Percentiles rank a stretch among this genome's conserved stretches.
phyloP scores from a whole-genome alignment of 2,329 filamentous ascomycete genomes.

The Magnaporthiopsis incrustans region DNA sequence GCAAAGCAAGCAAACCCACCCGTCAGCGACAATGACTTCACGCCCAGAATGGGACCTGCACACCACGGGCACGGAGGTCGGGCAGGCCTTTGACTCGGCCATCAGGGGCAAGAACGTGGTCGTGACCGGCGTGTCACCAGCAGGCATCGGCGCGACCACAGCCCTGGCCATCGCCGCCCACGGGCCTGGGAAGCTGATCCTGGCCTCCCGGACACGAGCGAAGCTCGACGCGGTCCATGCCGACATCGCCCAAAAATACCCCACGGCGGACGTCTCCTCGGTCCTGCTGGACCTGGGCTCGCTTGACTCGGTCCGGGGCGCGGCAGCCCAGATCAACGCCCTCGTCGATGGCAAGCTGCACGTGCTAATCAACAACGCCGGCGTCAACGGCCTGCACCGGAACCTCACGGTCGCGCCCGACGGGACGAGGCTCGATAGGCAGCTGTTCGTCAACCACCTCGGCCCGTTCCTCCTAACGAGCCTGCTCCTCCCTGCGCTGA shows the following conservation, averaged over 20 bases:
- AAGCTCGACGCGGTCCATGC: conserved; percentile 33
- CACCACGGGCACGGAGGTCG: conserved; percentile 15
- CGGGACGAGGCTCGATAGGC: conserved; percentile 19
- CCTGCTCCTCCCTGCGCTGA: conserved; percentile 33
- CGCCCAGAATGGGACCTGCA: conserved; percentile 11
- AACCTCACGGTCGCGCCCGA: conserved; percentile 21
- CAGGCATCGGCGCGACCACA: conserved; percentile 32
- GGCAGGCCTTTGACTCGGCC: conserved; percentile 9
- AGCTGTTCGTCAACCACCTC: conserved; percentile 31
- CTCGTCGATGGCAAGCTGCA: conserved; percentile 23
- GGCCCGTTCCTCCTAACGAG: conserved; percentile 39
- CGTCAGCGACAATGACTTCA: conserved; percentile 10
- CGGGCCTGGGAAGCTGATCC: conserved; percentile 30
- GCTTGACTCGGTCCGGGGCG: conserved; percentile 23
- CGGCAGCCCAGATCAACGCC: conserved; percentile 22
- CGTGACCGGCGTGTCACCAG: conserved; percentile 32
- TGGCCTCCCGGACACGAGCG: conserved; percentile 34
- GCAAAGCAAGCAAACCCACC: neutral
- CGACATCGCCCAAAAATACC: conserved; percentile 26
- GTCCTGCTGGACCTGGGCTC: conserved; percentile 26
- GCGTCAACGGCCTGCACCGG: conserved; percentile 25
- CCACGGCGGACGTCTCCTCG: conserved; percentile 18
- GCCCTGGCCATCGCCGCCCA: conserved; percentile 36
- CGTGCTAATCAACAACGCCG: conserved; percentile 36
- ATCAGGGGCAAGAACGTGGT: conserved; percentile 14